A percentile compares a stretch with the other conserved stretches of the same genome.
Conservation (phyloP, 192 early-diverging fungal genomes). For the Powellomyces hirtus region DNA sequence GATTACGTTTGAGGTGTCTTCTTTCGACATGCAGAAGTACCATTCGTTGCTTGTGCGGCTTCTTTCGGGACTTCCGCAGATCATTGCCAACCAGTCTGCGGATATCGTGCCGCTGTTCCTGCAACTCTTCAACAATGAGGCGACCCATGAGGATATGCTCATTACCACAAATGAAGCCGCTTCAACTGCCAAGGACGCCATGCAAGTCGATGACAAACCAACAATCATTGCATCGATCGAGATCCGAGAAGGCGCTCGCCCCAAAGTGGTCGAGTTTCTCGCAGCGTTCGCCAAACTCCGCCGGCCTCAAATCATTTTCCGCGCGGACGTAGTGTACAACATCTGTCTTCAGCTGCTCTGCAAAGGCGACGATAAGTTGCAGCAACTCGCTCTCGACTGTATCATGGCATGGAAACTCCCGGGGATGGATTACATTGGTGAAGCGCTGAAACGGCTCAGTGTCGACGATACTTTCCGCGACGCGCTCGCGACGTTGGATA, state of each 20-base stretch:
- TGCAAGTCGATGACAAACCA: constrained; percentile 30
- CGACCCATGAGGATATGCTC: constrained; percentile 9
- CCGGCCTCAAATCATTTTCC: constrained; percentile 56
- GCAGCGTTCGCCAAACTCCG: constrained; percentile 65
- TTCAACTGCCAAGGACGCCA: constrained; percentile 32
- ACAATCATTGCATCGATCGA: constrained; percentile 11
- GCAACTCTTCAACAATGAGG: constrained; percentile 27
- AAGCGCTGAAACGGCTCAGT: constrained; percentile 71
- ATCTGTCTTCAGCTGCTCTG: constrained; percentile 72
- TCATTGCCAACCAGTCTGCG: constrained; percentile 39
- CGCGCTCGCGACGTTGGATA: constrained; percentile 72
- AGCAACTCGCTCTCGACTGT: constrained; percentile 79
- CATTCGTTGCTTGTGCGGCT: constrained; percentile 31
- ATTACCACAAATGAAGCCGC: constrained; percentile 42
- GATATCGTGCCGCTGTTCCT: constrained; percentile 45
- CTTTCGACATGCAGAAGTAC: constrained; percentile 38
- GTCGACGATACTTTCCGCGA: constrained; percentile 93
- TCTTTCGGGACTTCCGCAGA: constrained; percentile 31
- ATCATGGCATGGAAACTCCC: constrained; percentile 78
- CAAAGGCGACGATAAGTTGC: constrained; percentile 76
- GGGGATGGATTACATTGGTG: constrained; percentile 67
- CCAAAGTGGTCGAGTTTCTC: constrained; percentile 54
- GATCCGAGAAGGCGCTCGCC: constrained; percentile 17
- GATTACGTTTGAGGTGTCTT: background rate
- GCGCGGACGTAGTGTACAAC: constrained; percentile 53